phyloP scores from a whole-genome alignment of 371 early-diverging fungal species.

The Lichtheimia ramosa region DNA sequence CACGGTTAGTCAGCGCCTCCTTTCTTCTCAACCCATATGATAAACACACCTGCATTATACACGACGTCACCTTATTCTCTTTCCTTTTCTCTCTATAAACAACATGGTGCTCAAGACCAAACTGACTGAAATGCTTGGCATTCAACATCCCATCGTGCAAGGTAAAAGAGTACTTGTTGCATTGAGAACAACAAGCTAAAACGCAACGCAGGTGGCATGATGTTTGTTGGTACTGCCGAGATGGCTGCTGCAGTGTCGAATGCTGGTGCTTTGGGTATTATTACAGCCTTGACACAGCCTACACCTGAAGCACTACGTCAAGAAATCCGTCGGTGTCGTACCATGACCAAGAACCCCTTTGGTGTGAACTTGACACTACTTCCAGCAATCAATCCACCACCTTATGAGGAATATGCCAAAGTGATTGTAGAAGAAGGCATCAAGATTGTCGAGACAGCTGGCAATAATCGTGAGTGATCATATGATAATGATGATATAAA shows the following conservation, averaged over 20 bases:
- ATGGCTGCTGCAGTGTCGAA: slow-evolving; percentile 91
- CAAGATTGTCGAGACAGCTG: slow-evolving; percentile 77
- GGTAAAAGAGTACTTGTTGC: slow-evolving; percentile 15
- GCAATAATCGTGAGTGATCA: slow-evolving; percentile 61
- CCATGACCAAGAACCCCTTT: slow-evolving; percentile 76
- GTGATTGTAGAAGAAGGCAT: slow-evolving; percentile 79
- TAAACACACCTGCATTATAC: too few species aligned
- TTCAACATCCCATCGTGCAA: slow-evolving; percentile 69
- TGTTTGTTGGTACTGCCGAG: slow-evolving; percentile 70
- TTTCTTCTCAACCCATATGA: too few species aligned
- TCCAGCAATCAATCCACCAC: slow-evolving; percentile 72
- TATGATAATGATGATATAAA: neutral
- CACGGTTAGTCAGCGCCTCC: too few species aligned
- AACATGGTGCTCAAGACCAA: slow-evolving; percentile 60
- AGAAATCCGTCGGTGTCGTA: slow-evolving; percentile 74
- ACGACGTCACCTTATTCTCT: neutral
- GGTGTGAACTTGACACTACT: slow-evolving; percentile 76
- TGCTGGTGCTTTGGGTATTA: slow-evolving; percentile 94
- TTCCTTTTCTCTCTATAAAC: neutral
- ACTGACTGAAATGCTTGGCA: slow-evolving; percentile 66
- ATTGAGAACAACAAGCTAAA: neutral
- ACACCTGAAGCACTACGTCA: slow-evolving; percentile 76
- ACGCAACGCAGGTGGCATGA: slow-evolving; percentile 13
- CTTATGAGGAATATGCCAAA: slow-evolving; percentile 73
- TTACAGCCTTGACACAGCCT: slow-evolving; percentile 86